Base-by-base conservation (phyloP, 306 rosid genomes). In the Vicia villosa region DNA sequence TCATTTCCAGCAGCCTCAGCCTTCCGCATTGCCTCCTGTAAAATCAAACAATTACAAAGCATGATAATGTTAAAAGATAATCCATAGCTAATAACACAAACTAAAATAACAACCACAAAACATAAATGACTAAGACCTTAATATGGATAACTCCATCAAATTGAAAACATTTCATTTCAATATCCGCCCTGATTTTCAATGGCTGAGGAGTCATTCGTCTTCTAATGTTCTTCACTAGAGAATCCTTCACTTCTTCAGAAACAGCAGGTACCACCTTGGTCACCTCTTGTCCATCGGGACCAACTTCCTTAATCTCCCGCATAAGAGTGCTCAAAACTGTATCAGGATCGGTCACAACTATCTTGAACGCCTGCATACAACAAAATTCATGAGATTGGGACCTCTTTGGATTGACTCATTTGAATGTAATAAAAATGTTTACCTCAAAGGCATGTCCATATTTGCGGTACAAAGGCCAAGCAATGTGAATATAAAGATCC, bases 401-500 rank as follows among this genome's bases (percentile, higher is more conserved):
- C 17, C 13, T 17, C 1, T 17, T 49, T 8, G 2, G 1, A 49
- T 17, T 10, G 2, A 19, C 13, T 50, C 26, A 9, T 50, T 50
- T 19, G 0, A 50, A 7, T 26, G 3, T 26, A 4, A 46, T 0
- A 0, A 15, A 28, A 37, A 0, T 4, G 8, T 54, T 69, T 37
- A 91, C 99, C 99, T 94, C 99, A 75, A 94, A 94, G 84, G 97
- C 97, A 66, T 94, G 99, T 69, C 91, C 92, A 69, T 91, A 86
- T 68, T 91, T 94, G 74, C 96, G 88, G 77, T 94, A 94, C 36
- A 94, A 77, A 45, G 99, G 99, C 99, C 99, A 94, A n/a, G 81
- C 97, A 82, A 94, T 86, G 76, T 91, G 85, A 67, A 94, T 51
- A 49, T 94, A 94, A 75, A 94, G 78, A 2, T 94, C 99, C 97